These are phyloP conservation scores for Dactylellina leptospora DNA, from an alignment of 2,329 filamentous ascomycete species.

Conservation along the genomic window DNA sequence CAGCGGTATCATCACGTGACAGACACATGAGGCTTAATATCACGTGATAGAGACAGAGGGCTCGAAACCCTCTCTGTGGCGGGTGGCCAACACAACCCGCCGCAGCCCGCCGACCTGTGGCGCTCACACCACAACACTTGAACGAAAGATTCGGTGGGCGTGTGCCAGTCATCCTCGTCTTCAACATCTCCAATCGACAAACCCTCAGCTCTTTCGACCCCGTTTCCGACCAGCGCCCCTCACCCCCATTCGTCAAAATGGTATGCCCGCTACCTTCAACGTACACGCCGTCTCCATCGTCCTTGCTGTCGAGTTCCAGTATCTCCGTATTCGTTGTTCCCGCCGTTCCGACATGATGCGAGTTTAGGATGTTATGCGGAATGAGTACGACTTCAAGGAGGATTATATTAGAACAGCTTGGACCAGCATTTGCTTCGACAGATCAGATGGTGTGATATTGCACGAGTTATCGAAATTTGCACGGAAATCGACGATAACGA, in stretches of 20 bases:
- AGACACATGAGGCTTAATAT: constrained; percentile 9
- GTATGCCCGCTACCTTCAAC: constrained; percentile 41
- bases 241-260: constrained; percentile 51
- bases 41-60: constrained; percentile 35
- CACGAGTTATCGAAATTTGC: too few species aligned
- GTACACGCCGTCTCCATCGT: constrained; percentile 8
- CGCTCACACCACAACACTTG: constrained; percentile 34
- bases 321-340: neutral
- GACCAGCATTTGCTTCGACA: too few species aligned
- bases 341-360: neutral
- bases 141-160: constrained; percentile 42
- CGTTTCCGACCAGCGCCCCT: constrained; percentile 20
- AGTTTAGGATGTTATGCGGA: neutral
- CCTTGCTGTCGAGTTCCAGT: neutral
- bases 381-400: too few species aligned
- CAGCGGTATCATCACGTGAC: constrained; percentile 24
- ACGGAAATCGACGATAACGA: neutral
- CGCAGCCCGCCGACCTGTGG: constrained; percentile 19
- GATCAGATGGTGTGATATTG: too few species aligned
- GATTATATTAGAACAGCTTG: too few species aligned
- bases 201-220: constrained; percentile 12
- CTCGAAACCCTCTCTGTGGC: constrained; percentile 51
- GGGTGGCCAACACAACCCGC: neutral
- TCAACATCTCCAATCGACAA: constrained; percentile 47
- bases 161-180: constrained; percentile 14